Evolutionary conservation across 805 yeast genomes (phyloP), one percentile per base, ranked within the genome.

Genomic region (Lachancea nothofagi): DNA sequence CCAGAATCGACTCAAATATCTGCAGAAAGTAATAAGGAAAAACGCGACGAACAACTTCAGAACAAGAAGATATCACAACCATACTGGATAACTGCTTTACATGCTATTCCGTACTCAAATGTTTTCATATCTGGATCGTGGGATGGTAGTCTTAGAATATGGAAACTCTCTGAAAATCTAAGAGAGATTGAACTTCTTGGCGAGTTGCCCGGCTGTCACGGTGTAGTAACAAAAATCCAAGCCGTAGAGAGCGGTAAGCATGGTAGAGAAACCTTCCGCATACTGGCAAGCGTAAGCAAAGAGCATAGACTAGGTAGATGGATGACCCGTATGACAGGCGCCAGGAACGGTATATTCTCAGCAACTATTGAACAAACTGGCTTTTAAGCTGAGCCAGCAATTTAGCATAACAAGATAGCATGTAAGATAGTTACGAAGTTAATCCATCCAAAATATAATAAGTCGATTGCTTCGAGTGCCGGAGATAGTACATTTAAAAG

Each of bases 231-330:
- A 6, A 69, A 66, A 44, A 80, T 84, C 36, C 81, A 74, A 43
- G 69, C 68, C 20, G 71, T 75, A 7, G 77, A 69, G 41, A 62
- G 66, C 39, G 82, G 77, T 19, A 77, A 73, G 42, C 69, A 72
- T 31, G 71, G 72, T 22, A 70, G 71, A 40, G 73, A 71, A 39
- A 69, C 72, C 35, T 57, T 78, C 36, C 71, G 77, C 48, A 64
- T 87, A 8, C 66, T 75, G 47, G 90, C 83, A 0, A 70, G 86
- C 26, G 68, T 84, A 4, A 75, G 90, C 29, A 86, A 89, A 61
- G 96, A 90, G 63, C 95, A 83, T 56, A 77, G 83, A 57, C 69
- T 85, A 42, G 97, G 96, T 27, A 79, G 97, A 58, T 89, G 96
- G 96, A 61, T 79, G 19, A 69, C 72, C 32, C 69, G 74, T 39